Percentiles rank a stretch among this genome's conserved stretches.
These are phyloP conservation scores for Beauveria bassiana DNA, from an alignment of 2,329 filamentous ascomycete genomes.

Conservation along the genomic window DNA sequence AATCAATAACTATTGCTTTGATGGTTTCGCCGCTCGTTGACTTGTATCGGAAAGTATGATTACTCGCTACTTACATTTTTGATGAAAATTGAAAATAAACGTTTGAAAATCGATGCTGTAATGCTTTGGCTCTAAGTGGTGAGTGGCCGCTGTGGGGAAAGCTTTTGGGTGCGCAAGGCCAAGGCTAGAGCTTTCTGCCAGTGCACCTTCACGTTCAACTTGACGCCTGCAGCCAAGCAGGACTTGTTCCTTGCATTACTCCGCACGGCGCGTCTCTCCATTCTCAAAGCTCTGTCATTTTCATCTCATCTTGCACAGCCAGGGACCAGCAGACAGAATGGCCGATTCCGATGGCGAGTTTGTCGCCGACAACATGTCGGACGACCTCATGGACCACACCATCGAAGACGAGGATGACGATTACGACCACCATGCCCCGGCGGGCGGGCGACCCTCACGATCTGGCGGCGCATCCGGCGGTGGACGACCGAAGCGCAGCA, in stretches of 20 bases:
- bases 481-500: slow-evolving; percentile 8
- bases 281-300: background rate
- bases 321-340: slow-evolving; percentile 38
- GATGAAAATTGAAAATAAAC: background rate
- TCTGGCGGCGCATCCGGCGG: slow-evolving; percentile 17
- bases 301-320: background rate
- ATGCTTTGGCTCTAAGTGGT: slow-evolving; percentile 1
- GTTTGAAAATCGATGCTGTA: background rate
- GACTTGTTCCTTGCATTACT: background rate
- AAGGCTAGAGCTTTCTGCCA: slow-evolving; percentile 4
- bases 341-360: slow-evolving; percentile 68
- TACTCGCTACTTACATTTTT: background rate
- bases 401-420: slow-evolving; percentile 29
- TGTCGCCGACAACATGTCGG: slow-evolving; percentile 53
- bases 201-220: background rate
- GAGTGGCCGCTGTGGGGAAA: slow-evolving; percentile 9
- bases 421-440: slow-evolving; percentile 13
- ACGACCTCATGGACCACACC: slow-evolving; percentile 49
- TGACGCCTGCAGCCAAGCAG: background rate
- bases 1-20: slow-evolving; percentile 4
- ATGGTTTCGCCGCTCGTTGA: background rate
- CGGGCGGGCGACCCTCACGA: slow-evolving; percentile 18
- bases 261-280: background rate
- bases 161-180: background rate
- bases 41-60: background rate